phyloP scores from a whole-genome alignment of 2,329 filamentous ascomycete species.

The Ophiosphaerella narmari region DNA sequence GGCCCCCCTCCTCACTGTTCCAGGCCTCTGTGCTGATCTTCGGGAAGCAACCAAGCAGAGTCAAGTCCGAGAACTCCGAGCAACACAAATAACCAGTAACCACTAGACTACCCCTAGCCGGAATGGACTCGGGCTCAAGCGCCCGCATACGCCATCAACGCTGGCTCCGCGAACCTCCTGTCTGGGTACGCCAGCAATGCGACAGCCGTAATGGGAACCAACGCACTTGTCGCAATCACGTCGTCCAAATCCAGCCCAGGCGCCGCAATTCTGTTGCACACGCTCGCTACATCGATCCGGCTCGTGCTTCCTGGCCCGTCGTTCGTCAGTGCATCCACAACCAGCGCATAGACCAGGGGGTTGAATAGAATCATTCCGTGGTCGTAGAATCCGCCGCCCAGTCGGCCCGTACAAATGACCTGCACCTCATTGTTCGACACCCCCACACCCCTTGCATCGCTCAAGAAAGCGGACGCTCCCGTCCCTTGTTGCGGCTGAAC shows the following conservation, averaged over 20 bases:
- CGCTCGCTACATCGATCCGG: conserved; percentile 46
- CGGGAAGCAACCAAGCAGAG: too few species aligned
- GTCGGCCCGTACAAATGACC: conserved; percentile 45
- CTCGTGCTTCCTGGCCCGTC: conserved; percentile 50
- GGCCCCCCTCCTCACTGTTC: too few species aligned
- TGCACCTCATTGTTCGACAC: conserved; percentile 59
- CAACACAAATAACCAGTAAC: too few species aligned
- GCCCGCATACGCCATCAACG: conserved; percentile 49
- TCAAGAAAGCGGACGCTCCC: conserved; percentile 53
- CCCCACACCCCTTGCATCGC: conserved; percentile 51
- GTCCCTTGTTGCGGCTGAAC: conserved; percentile 57
- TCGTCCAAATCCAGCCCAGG: conserved; percentile 51
- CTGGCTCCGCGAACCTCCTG: conserved; percentile 48
- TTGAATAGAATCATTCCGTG: conserved; percentile 59
- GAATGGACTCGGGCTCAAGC: too few species aligned
- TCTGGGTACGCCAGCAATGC: conserved; percentile 32
- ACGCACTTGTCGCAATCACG: conserved; percentile 52
- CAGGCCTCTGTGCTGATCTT: too few species aligned
- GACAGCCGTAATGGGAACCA: conserved; percentile 47
- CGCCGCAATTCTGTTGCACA: conserved; percentile 49
- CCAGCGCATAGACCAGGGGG: conserved; percentile 51
- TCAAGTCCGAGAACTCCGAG: too few species aligned
- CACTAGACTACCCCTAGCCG: too few species aligned
- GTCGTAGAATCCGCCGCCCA: conserved; percentile 53
- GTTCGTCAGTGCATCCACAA: conserved; percentile 56